Base-by-base conservation (phyloP, 139 green algal genomes). In the Micractinium conductrix region DNA sequence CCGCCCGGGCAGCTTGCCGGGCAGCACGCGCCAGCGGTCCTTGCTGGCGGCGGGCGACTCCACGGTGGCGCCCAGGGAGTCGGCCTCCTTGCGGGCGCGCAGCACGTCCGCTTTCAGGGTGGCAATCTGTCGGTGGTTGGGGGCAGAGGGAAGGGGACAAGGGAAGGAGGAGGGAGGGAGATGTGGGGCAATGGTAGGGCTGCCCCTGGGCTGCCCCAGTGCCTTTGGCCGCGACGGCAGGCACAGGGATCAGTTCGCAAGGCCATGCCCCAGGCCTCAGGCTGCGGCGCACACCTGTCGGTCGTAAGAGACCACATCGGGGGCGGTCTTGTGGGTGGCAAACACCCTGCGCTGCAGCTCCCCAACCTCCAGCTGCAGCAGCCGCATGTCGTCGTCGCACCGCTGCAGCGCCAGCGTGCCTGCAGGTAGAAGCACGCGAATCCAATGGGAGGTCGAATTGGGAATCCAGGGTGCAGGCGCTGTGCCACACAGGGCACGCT, bases 1-100 rank as follows among this genome's bases (percentile, higher is more conserved):
- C 71, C 89, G 88, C 53, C 93, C 89, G 1, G 95, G 94, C 21
- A 95, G 93, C 84, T 90, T 93, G 35, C 94, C 95, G 48, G 94
- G 90, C 71, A 98, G 89, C 76, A 89, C 42, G 21, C 93, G 87
- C 91, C 91, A 96, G 24, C 94, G 84, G 10, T 75, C 73, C 10
- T 68, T 35, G 40, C 83, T 80, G 85, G 96, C 96, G 55, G 84
- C 55, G 4, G 95, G 95, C 79, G 92, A 85, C 88, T 98, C 95
- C 73, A 98, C 87, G 58, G 87, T 76, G 37, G 89, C 60, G 35
- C 72, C 85, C 19, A 98, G 90, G 79, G 84, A 53, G 69, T 95
- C 93, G 1, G 88, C 87, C 88, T 94, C 80, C 26, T 87, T 60
- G 37, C 91, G 88, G 30, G 90, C 63, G 79, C 79, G 58, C 45